These are phyloP conservation scores for Sporothrix protearum DNA, from an alignment of 2,329 filamentous ascomycete species.

Conservation along the genomic window DNA sequence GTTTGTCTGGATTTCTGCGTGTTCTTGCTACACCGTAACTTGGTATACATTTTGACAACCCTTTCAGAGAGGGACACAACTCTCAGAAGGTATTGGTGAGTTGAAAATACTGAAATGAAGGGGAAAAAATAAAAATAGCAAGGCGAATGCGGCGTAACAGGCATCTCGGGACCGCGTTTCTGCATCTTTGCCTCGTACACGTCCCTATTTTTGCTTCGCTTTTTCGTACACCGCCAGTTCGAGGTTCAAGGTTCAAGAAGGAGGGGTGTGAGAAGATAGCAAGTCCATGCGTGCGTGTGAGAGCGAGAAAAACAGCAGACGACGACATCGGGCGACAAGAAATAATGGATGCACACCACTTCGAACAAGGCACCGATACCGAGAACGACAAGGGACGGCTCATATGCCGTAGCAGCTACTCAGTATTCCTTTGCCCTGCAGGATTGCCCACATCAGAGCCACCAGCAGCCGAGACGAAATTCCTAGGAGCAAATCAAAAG, in stretches of 20 bases:
- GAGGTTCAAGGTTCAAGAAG: too few relatives aligned
- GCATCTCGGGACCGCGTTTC: background rate
- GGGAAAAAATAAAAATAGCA: background rate
- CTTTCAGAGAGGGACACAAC: background rate
- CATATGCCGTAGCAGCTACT: background rate
- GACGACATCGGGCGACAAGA: background rate
- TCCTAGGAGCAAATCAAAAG: background rate
- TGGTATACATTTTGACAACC: background rate
- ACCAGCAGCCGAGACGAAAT: background rate
- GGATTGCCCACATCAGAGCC: background rate
- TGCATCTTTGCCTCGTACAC: background rate
- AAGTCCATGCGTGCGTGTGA: background rate
- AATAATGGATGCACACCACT: background rate
- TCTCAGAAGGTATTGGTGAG: background rate
- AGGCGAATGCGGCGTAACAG: background rate
- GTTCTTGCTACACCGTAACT: background rate
- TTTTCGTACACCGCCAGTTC: conserved; percentile 6
- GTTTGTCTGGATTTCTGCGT: background rate
- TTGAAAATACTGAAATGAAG: background rate
- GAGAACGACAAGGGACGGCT: background rate
- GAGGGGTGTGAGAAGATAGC: background rate
- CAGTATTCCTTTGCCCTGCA: background rate
- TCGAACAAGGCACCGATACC: background rate
- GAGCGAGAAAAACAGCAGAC: background rate
- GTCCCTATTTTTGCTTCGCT: background rate